phyloP scores from a whole-genome alignment of 139 green algal species.

The Deuterostichococcus epilithicus region DNA sequence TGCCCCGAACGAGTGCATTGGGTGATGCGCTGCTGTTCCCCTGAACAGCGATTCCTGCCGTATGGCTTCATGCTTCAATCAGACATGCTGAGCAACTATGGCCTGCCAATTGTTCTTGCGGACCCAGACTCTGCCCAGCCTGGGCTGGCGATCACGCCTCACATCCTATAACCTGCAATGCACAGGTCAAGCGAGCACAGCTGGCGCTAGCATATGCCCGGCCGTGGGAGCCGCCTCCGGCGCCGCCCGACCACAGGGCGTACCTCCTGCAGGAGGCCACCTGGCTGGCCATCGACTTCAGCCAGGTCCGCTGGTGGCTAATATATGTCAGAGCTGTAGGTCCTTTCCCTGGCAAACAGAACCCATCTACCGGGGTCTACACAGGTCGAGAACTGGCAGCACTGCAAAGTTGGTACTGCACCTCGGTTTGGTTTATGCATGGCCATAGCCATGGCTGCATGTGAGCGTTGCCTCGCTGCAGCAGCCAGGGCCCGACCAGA shows the following conservation, averaged over 20 bases:
- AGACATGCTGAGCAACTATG: no score
- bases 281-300: constrained; percentile 46
- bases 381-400: not conserved
- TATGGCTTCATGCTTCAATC: no score
- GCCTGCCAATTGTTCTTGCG: no score
- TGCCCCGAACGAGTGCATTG: no score
- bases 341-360: not conserved
- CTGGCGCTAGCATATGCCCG: constrained; percentile 41
- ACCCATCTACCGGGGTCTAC: not conserved
- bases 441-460: not conserved
- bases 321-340: not conserved
- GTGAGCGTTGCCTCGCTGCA: not conserved
- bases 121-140: no score
- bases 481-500: not conserved
- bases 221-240: constrained; percentile 37
- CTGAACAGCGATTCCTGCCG: no score
- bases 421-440: not conserved
- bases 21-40: no score
- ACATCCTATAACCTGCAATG: not conserved
- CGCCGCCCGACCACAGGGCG: constrained; percentile 36
- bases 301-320: not conserved
- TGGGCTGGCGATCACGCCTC: no score
- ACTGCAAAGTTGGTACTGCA: not conserved
- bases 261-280: constrained; percentile 54
- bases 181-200: constrained; percentile 28